Evolutionary conservation across 805 yeast species (phyloP).

Genomic region (Cyberlindnera amylophila): DNA sequence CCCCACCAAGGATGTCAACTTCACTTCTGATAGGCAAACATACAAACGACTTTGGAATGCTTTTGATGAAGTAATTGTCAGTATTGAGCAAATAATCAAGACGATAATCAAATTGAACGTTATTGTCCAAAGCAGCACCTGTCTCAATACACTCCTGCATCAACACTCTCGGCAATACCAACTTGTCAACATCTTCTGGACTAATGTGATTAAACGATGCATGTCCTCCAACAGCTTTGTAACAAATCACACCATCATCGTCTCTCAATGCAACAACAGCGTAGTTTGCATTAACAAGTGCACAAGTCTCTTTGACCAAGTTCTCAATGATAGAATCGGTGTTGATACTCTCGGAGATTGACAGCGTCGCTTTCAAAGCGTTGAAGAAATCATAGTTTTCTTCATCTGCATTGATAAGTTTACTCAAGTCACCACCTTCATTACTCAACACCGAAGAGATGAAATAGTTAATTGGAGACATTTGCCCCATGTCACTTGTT

Average conservation of each 20-base stretch:
- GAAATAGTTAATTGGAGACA: conserved; percentile 28
- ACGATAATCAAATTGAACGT: conserved; percentile 30
- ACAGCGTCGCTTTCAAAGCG: conserved; percentile 45
- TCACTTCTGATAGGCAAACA: conserved; percentile 45
- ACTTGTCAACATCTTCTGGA: conserved; percentile 2
- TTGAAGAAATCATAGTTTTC: conserved; percentile 24
- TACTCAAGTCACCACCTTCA: conserved; percentile 7
- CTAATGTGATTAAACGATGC: conserved; percentile 36
- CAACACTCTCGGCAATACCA: conserved; percentile 35
- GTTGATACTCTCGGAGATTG: conserved; percentile 44
- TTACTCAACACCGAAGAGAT: conserved; percentile 28
- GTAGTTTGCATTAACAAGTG: conserved; percentile 36
- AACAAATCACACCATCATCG: conserved; percentile 27
- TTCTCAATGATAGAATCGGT: conserved; percentile 35
- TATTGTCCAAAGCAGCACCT: conserved; percentile 35
- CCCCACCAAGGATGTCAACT: conserved; percentile 39
- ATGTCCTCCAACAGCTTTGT: conserved; percentile 30
- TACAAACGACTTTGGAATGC: conserved; percentile 33
- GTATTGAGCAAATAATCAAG: conserved; percentile 33
- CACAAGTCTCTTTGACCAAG: conserved; percentile 37
- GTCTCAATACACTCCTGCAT: conserved; percentile 36
- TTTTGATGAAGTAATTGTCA: conserved; percentile 39
- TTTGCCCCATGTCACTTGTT: conserved; percentile 12
- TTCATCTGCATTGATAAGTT: conserved; percentile 7
- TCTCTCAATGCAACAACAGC: conserved; percentile 31